phyloP scores from a whole-genome alignment of 805 yeast species.

The Suhomyces tanzawaensis region DNA sequence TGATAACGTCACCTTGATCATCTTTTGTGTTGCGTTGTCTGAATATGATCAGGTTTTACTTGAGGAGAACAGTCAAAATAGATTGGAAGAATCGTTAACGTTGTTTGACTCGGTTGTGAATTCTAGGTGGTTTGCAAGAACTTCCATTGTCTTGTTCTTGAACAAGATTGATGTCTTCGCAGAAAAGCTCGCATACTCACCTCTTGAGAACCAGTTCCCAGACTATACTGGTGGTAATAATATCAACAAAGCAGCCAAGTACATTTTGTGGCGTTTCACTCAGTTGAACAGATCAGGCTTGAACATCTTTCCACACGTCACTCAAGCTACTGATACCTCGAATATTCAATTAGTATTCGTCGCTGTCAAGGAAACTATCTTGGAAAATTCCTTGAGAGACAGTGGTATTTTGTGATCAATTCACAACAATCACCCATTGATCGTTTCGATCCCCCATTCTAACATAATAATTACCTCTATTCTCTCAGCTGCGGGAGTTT shows the following conservation, averaged over 20 bases:
- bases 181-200: constrained; percentile 77
- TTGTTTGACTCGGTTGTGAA: constrained; percentile 88
- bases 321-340: constrained; percentile 92
- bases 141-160: constrained; percentile 80
- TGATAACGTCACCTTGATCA: constrained; percentile 84
- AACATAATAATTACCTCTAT: too few species aligned
- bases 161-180: constrained; percentile 90
- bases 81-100: constrained; percentile 53
- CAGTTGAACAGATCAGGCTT: constrained; percentile 80
- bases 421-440: too few species aligned
- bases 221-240: constrained; percentile 91
- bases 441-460: too few species aligned
- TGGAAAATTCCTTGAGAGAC: constrained; percentile 73
- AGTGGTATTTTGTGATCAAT: constrained; percentile 67
- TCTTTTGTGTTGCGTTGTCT: constrained; percentile 86
- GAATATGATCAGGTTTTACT: constrained; percentile 86
- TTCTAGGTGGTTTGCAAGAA: constrained; percentile 87
- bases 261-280: constrained; percentile 85
- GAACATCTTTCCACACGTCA: constrained; percentile 83
- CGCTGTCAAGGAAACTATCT: constrained; percentile 75
- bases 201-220: constrained; percentile 79
- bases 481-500: too few species aligned
- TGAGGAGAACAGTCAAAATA: constrained; percentile 37
- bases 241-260: constrained; percentile 86
- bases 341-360: constrained; percentile 84